Conservation (phyloP, 2,329 filamentous ascomycete genomes). For the Hypoxylon sp. region DNA sequence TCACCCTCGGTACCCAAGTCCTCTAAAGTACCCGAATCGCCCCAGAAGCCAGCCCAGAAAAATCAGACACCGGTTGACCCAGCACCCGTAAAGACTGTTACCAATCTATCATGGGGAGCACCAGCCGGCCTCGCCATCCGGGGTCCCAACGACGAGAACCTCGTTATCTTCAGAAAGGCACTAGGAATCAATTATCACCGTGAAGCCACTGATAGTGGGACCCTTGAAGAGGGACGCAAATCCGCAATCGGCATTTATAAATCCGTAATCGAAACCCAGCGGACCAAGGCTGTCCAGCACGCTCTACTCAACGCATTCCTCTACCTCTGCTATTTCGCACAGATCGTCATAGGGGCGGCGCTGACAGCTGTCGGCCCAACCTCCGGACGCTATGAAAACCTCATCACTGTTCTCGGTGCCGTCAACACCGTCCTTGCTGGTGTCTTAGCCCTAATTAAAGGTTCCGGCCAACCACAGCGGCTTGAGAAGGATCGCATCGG, state of each 20-base stretch:
- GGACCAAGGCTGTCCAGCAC: conserved; percentile 54
- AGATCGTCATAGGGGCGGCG: conserved; percentile 64
- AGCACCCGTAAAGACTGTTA: conserved; percentile 49
- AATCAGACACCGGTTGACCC: conserved; percentile 31
- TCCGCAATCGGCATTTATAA: conserved; percentile 60
- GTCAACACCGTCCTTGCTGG: conserved; percentile 75
- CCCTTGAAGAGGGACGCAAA: conserved; percentile 56
- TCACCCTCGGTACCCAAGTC: conserved; percentile 29
- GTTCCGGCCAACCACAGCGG: conserved; percentile 64
- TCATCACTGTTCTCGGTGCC: conserved; percentile 72
- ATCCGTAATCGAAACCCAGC: conserved; percentile 55
- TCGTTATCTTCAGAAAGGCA: conserved; percentile 61
- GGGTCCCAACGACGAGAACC: conserved; percentile 56
- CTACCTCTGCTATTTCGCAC: conserved; percentile 61
- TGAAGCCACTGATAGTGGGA: conserved; percentile 43
- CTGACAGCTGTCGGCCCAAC: conserved; percentile 63
- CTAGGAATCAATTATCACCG: conserved; percentile 59
- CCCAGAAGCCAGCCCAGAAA: conserved; percentile 28
- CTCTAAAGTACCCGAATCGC: conserved; percentile 30
- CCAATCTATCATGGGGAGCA: conserved; percentile 55
- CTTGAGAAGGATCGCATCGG: conserved; percentile 63
- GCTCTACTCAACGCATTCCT: conserved; percentile 56
- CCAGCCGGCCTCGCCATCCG: conserved; percentile 58
- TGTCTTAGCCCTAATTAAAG: conserved; percentile 69
- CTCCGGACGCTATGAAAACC: conserved; percentile 64